Evolutionary conservation across 805 yeast species (phyloP), one percentile per base, ranked within the genome.

Genomic region (Peterozyma xylosa): DNA sequence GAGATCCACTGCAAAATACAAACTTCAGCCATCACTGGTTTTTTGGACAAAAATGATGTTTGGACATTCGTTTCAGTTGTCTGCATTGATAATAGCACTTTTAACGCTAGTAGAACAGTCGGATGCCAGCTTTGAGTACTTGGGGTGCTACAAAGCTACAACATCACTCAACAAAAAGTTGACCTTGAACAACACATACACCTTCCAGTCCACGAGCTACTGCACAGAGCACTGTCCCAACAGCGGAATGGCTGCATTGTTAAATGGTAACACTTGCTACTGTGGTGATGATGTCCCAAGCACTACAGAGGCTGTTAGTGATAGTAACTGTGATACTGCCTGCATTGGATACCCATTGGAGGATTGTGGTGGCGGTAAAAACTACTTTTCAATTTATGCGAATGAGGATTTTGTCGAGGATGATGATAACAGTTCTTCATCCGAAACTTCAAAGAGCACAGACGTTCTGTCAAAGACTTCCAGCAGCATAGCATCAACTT

Each of bases 301-400:
- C 7, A 50, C 48, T 17, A 50, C 56, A 10, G 47, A 53, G 2
- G 30, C 62, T 13, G 55, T 60, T 2, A 48, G 55, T 36, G 55
- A 57, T 11, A 46, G 54, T 37, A 48, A 60, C 18, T 82, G 89
- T 61, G 48, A 57, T 41, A 46, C 53, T 1, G 34, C 52, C 4
- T 87, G 96, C 61, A 58, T 56, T 16, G 95, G 88, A n/a, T 87
- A 72, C 60, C 74, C 77, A 9, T 37, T 51, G 3, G 83, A 82
- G 43, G 63, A 48, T 9, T 86, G 96, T 61, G 89, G 89, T 50
- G 85, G 84, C 30, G 64, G 71, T 17, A 52, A 58, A 29, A 67
- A 63, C 48, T 71, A 70, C 43, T 71, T 71, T 51, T 59, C 67
- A 33, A 74, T 79, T 14, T 77, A 65, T 48, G 61, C 70, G 7